Evolutionary conservation across 2,329 filamentous ascomycete species (phyloP), one percentile per base, ranked within the genome.

Genomic region (Aspergillus brunneoviolaceus): DNA sequence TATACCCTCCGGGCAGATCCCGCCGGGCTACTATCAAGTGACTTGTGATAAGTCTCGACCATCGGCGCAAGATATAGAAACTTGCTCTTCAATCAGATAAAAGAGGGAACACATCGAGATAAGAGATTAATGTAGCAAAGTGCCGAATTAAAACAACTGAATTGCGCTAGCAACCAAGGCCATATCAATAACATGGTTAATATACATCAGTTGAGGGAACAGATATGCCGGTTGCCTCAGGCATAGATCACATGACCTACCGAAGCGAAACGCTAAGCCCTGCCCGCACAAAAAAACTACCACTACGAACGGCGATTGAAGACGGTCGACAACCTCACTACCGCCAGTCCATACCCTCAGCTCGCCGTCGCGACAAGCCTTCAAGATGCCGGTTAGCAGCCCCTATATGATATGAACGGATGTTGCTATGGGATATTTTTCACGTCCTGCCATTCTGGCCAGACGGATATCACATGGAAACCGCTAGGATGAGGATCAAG

Each of bases 331-430:
- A 72, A 70, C 69, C 71, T 72, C 69, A 72, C 65, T 66, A 63
- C 64, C 63, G 64, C 64, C 68, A 63, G 65, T 71, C 72, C 70
- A 74, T 71, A 68, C 66, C 69, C 68, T 59, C 68, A 74, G 71
- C 74, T 77, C 74, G 73, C 69, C 71, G 71, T 72, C 71, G 72
- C 73, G 73, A 74, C 69, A 75, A 77, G 70, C 71, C 70, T 75
- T 81, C 81, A 84, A 80, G 77, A 84, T 84, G 82, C 82, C 82
- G 80, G 82, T 84, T 78, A 72, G 76, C 72, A 60, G 29, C 31
- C 58, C 64, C 57, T 52, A 25, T 60, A 27, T 33, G 16, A 16
- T 42, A 25, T 16, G 11, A 52, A 55, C 27, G 21, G 14, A 42
- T 16, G 19, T 51, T 35, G 33, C 29, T 7, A 47, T 47, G 33